A percentile compares a stretch with the other conserved stretches of the same genome.
phyloP scores from a whole-genome alignment of 2,329 filamentous ascomycete genomes.

The Ustulina deusta region DNA sequence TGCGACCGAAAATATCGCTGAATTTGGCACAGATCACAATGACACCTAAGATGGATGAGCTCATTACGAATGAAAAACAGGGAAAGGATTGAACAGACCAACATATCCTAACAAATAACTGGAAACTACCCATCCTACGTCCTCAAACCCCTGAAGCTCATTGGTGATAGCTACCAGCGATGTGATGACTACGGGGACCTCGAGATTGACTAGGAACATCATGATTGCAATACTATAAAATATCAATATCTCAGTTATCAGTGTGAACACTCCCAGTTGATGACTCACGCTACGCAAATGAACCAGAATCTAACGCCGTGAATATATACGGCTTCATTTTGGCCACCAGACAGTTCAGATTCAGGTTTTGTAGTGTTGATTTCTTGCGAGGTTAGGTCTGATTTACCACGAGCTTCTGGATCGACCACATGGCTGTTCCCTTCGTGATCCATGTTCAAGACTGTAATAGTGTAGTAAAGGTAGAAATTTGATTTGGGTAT shows the following conservation, averaged over 20 bases:
- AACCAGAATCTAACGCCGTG: conserved; percentile 34
- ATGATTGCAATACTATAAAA: conserved; percentile 37
- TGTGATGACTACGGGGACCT: conserved; percentile 40
- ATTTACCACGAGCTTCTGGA: not conserved
- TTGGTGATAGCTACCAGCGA: conserved; percentile 40
- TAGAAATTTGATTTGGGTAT: not conserved
- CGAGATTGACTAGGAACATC: conserved; percentile 41
- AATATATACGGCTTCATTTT: conserved; percentile 31
- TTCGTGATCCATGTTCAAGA: conserved; percentile 2
- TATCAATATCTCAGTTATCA: conserved; percentile 1
- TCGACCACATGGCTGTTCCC: too few species aligned
- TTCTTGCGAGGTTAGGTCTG: not conserved
- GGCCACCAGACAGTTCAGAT: not conserved
- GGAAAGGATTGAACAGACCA: conserved; percentile 23
- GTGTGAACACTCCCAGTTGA: not conserved
- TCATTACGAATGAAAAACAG: too few species aligned
- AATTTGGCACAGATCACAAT: conserved; percentile 73
- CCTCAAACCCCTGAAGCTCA: conserved; percentile 36
- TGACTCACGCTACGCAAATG: conserved; percentile 31
- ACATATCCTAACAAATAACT: conserved; percentile 43
- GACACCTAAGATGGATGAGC: conserved; percentile 27
- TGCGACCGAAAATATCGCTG: conserved; percentile 77
- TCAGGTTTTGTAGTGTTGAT: not conserved
- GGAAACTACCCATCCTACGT: conserved; percentile 37
- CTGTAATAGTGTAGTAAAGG: not conserved